These are phyloP conservation scores for Oxalis stricta DNA, from an alignment of 441 rosid species.

Conservation along the genomic window DNA sequence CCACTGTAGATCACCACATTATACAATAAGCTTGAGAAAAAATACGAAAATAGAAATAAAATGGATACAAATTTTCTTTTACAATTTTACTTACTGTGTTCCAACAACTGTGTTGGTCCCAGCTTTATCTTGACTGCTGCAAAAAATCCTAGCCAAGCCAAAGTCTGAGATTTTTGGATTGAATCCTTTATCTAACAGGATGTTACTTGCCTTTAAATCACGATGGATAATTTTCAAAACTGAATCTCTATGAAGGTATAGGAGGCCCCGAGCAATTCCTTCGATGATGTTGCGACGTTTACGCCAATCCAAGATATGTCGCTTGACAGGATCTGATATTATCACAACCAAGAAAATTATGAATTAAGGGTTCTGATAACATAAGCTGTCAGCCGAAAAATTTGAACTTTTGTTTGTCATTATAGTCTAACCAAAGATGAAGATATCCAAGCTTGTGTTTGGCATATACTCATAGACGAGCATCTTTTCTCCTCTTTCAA, in stretches of 20 bases:
- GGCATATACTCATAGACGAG: too few relatives aligned
- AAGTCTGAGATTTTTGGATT: constrained; percentile 5
- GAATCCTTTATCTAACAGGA: constrained; percentile 1
- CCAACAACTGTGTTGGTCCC: neutral
- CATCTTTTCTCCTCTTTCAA: too few relatives aligned
- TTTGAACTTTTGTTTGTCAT: too few relatives aligned
- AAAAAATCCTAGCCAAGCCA: constrained; percentile 1
- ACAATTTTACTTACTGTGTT: constrained; percentile 2
- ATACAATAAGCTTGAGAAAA: too few relatives aligned
- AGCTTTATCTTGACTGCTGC: neutral
- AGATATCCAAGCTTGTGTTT: too few relatives aligned
- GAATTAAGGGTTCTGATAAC: too few relatives aligned
- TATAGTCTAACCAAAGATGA: too few relatives aligned
- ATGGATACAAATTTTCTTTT: too few relatives aligned
- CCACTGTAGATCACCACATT: neutral
- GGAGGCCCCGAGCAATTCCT: constrained; percentile 7
- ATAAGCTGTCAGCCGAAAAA: too few relatives aligned
- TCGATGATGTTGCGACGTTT: constrained; percentile 2
- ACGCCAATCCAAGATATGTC: constrained; percentile 1
- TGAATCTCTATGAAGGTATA: neutral
- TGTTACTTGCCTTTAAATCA: constrained; percentile 4
- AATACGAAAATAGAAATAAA: too few relatives aligned
- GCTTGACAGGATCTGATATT: too few relatives aligned
- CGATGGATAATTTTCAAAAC: neutral
- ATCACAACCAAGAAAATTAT: too few relatives aligned